Evolutionary conservation across 1,139 yeast genomes (phyloP), one percentile per base, ranked within the genome.

Genomic region (Meyerozyma sp.): DNA sequence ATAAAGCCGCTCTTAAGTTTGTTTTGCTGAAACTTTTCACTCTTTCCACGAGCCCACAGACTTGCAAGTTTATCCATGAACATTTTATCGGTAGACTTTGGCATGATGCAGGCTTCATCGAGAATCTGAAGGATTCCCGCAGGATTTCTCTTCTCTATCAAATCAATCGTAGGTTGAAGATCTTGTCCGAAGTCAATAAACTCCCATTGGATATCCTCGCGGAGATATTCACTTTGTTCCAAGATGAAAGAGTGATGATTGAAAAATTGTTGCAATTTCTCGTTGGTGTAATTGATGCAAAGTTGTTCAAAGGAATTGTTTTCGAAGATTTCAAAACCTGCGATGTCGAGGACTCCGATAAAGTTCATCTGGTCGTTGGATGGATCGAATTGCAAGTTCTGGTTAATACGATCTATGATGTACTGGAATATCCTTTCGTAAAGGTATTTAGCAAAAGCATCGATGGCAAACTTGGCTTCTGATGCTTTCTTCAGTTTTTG

Each of bases 151-250:
- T 75, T 69, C 63, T 93, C 98, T 45, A 94, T 90, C 46, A 94
- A 72, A 54, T 93, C 95, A 41, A 94, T 93, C 0, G 98, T 93
- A 23, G 95, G 95, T 61, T 93, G 96, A 44, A 93, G 70, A 61
- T 94, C 98, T 50, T 84, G 88, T n/a, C 98, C 98, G 65, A 90
- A 94, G 62, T 94, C 98, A 41, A 91, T 85, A 52, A 87, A 94
- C 54, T 90, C 85, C 99, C 99, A 94, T 51, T 88, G 91, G 46
- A 94, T 93, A 52, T 90, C 88, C 65, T 94, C 98, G 45, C 90
- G 79, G 48, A 91, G 68, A 57, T 94, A 94, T 64, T 94, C 98
- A 58, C 91, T 91, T 65, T 94, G 99, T 62, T 94, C 99, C 36
- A 94, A 73, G 11, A 91, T 95, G 68, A 94, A 94, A 79, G 95